A percentile compares a stretch with the other conserved stretches of the same genome.
These are phyloP conservation scores for Stachybotrys echinatus DNA, from an alignment of 2,329 filamentous ascomycete genomes.

Conservation along the genomic window DNA sequence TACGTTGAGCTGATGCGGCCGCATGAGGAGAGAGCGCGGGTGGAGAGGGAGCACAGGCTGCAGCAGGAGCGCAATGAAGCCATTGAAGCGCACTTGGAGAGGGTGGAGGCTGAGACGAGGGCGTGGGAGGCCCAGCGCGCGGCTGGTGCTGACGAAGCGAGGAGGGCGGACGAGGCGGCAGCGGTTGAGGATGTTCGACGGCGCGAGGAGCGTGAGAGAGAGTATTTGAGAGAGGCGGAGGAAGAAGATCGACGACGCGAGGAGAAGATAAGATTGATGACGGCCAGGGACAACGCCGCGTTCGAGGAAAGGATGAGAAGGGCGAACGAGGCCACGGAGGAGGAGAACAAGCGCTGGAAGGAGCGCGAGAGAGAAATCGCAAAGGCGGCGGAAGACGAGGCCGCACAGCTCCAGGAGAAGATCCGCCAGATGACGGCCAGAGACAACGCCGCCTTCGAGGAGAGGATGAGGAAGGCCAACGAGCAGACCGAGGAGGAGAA, in stretches of 20 bases:
- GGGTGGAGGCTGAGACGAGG: neutral
- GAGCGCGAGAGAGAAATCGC: no score
- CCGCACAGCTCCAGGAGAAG: neutral
- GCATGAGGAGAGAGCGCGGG: neutral
- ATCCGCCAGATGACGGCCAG: neutral
- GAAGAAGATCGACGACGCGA: no score
- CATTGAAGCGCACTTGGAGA: no score
- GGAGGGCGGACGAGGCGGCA: conserved; percentile 3
- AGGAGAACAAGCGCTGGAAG: conserved; percentile 1
- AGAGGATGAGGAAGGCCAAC: neutral
- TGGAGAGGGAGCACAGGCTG: neutral
- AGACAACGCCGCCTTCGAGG: neutral
- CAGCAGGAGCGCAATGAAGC: no score
- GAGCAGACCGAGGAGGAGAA: neutral
- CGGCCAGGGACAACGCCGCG: no score
- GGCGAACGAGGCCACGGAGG: neutral
- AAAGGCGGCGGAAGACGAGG: neutral
- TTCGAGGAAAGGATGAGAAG: conserved; percentile 5
- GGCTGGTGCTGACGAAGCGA: no score
- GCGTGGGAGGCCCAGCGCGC: no score
- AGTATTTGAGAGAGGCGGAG: conserved; percentile 5
- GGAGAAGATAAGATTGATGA: no score
- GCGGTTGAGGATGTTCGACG: no score
- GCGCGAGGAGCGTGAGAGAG: no score
- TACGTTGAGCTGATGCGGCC: neutral